Evolutionary conservation across 306 rosid genomes (phyloP).

Genomic region (Coriaria nepalensis): DNA sequence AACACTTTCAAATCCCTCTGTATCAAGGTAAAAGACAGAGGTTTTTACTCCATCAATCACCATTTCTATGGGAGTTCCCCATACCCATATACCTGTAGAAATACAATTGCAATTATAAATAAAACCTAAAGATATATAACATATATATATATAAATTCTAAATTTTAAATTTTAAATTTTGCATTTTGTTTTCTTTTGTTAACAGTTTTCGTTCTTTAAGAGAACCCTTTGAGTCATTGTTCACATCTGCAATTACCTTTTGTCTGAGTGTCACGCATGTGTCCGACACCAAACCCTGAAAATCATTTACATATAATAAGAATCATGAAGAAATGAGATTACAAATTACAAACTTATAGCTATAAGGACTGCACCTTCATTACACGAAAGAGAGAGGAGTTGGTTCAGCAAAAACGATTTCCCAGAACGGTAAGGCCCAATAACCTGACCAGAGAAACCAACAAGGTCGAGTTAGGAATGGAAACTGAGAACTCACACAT

Average conservation of each 20-base stretch:
- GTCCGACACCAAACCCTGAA: slow-evolving; percentile 96
- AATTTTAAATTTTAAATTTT: too few species aligned
- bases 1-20: slow-evolving; percentile 94
- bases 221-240: slow-evolving; percentile 8
- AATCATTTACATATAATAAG: slow-evolving; percentile 3
- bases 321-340: not conserved
- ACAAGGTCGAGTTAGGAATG: not conserved
- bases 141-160: too few species aligned
- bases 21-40: slow-evolving; percentile 84
- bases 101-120: slow-evolving; percentile 8
- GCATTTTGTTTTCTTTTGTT: too few species aligned
- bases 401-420: slow-evolving; percentile 94
- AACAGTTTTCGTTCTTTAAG: too few species aligned
- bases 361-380: slow-evolving; percentile 50
- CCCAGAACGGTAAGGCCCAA: slow-evolving; percentile 97
- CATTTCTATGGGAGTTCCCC: slow-evolving; percentile 84
- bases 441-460: slow-evolving; percentile 41
- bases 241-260: slow-evolving; percentile 45
- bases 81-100: slow-evolving; percentile 82
- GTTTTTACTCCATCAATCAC: slow-evolving; percentile 75
- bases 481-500: not conserved
- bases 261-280: slow-evolving; percentile 93
- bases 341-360: slow-evolving; percentile 9
- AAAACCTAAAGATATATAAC: slow-evolving; percentile 8
- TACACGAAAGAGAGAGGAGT: slow-evolving; percentile 90